A percentile compares a stretch with the other conserved stretches of the same genome.
Evolutionary conservation across 441 rosid genomes (phyloP).

Genomic region (Daphne laureola): DNA sequence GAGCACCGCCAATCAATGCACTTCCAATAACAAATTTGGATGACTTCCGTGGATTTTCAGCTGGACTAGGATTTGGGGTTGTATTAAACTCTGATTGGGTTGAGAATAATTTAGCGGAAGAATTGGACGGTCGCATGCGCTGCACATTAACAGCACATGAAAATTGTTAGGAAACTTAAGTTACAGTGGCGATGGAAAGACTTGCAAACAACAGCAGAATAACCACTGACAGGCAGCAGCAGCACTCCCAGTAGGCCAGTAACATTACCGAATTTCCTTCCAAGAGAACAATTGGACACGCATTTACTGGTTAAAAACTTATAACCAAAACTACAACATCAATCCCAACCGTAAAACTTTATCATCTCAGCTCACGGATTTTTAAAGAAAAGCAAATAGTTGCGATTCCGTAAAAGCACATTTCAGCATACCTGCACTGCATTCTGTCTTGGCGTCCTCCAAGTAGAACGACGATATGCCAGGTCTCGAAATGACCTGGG

Average conservation of each 20-base stretch:
- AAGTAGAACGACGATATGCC: conserved; percentile 35
- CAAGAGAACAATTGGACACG: no score
- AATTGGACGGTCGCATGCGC: conserved; percentile 32
- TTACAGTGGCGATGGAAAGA: no score
- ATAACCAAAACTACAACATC: neutral
- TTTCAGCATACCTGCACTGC: conserved; percentile 37
- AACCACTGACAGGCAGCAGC: neutral
- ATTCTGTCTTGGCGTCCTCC: conserved; percentile 42
- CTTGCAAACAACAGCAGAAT: neutral
- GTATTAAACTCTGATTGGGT: conserved; percentile 37
- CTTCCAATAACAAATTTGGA: conserved; percentile 42
- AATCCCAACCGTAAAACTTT: neutral
- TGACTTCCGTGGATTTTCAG: conserved; percentile 30
- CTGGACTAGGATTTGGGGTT: conserved; percentile 28
- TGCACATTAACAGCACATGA: conserved; percentile 18
- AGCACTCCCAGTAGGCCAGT: neutral
- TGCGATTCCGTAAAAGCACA: neutral
- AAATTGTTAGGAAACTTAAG: conserved; percentile 6
- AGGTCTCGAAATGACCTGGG: conserved; percentile 62
- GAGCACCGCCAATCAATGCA: conserved; percentile 39
- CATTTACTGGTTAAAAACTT: neutral
- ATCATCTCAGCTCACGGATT: neutral
- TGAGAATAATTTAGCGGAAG: conserved; percentile 42
- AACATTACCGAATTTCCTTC: neutral
- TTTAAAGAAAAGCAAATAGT: neutral